Percentiles rank a stretch among this genome's conserved stretches.
Conservation (phyloP, 2,329 filamentous ascomycete species). For the Cordyceps cicadae region DNA sequence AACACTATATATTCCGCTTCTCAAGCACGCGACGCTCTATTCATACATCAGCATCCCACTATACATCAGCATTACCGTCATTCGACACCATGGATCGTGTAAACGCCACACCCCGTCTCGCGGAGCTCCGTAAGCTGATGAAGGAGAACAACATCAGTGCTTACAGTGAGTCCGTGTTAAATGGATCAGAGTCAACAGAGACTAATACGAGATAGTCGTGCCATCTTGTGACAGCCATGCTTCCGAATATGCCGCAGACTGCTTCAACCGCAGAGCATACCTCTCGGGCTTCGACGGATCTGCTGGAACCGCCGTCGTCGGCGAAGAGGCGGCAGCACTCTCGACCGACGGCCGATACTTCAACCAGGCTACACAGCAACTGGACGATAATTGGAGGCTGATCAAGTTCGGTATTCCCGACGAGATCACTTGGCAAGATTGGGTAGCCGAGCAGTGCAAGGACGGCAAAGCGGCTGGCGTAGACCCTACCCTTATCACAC, state of each 20-base stretch:
- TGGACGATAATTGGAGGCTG: conserved; percentile 84
- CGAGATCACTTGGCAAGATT: conserved; percentile 96
- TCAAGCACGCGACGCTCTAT: background rate
- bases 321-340: conserved; percentile 75
- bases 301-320: conserved; percentile 85
- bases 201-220: conserved; percentile 53
- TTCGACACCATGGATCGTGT: conserved; percentile 36
- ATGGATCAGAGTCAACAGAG: conserved; percentile 9
- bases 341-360: conserved; percentile 97
- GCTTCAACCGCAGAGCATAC: conserved; percentile 81
- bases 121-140: conserved; percentile 77
- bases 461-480: conserved; percentile 84
- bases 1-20: background rate
- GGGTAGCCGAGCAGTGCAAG: conserved; percentile 78
- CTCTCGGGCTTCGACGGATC: conserved; percentile 94
- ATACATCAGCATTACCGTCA: background rate
- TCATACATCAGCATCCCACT: background rate
- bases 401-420: conserved; percentile 90
- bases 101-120: conserved; percentile 68
- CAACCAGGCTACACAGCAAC: conserved; percentile 86
- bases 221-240: conserved; percentile 96
- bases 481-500: conserved; percentile 80
- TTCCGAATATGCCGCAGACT: conserved; percentile 96
- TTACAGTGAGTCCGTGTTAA: conserved; percentile 57
- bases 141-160: conserved; percentile 77